Evolutionary conservation across 352 stramenopile genomes (phyloP), one percentile per base, ranked within the genome.

Genomic region (Phytophthora aleatoria): DNA sequence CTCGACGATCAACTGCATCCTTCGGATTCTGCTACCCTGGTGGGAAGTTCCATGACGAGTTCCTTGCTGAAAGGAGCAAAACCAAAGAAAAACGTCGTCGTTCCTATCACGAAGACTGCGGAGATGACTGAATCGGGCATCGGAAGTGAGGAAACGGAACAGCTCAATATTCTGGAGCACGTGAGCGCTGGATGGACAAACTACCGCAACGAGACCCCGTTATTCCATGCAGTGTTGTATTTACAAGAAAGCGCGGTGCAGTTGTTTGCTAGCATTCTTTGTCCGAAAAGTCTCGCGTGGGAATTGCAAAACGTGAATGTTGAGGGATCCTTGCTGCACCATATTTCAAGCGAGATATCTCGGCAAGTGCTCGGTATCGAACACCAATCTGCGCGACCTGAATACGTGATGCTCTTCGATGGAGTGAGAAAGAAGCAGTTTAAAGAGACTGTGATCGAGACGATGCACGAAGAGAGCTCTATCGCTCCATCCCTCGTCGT

Each of bases 361-460:
- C 64, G 76, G 2, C 49, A 33, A 4, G 27, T 67, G 27, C 73
- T 94, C 7, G 59, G 69, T 15, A 64, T 87, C 35, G 58, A 73
- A 2, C 56, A 71, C 12, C 51, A 64, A 30, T 50, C 50, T 33
- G 66, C 60, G 5, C 57, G 55, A 26, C 74, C 76, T 55, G 85
- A 94, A 65, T 92, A 91, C 33, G 77, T 90, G 4, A 50, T 94
- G 57, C 71, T 94, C n/a, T 92, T 94, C 49, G 74, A 89, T 36
- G 75, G 81, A 8, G 39, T 79, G 31, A 61, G 50, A n/a, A 82
- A 80, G 43, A 77, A 72, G 16, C 60, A 79, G 15, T 94, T 94
- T 64, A 91, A 91, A 48, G 83, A 91, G 67, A 86, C 79, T 3
- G 28, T 94, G 1, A 76, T 90, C 36, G 85, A 94, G 50, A 83